These are phyloP conservation scores for Corrigiola litoralis DNA, from an alignment of 179 eudicot genomes.

Conservation along the genomic window DNA sequence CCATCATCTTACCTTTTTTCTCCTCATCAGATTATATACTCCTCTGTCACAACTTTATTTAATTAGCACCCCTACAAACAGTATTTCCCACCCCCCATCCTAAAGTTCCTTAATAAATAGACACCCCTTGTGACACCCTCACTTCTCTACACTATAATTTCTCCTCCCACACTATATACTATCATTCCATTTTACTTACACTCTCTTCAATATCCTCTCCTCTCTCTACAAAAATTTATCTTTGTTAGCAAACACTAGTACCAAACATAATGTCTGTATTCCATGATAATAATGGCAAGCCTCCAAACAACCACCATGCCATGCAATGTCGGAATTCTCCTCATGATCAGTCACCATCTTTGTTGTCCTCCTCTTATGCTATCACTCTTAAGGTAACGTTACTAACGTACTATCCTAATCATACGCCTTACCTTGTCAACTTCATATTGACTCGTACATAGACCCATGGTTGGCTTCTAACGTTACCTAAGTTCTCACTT, in stretches of 20 bases:
- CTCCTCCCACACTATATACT: neutral
- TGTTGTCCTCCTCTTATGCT: conserved; percentile 26
- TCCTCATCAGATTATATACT: neutral
- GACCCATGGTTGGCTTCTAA: neutral
- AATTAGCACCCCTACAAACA: neutral
- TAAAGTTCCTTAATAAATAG: conserved; percentile 17
- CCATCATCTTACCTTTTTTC: conserved; percentile 11
- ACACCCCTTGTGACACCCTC: conserved; percentile 14
- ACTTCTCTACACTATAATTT: conserved; percentile 13
- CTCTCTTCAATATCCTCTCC: neutral
- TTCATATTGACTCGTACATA: conserved; percentile 16
- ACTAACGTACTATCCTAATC: neutral
- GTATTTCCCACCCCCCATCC: neutral
- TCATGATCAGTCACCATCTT: conserved; percentile 22
- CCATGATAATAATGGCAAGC: conserved; percentile 21
- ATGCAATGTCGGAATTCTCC: conserved; percentile 18
- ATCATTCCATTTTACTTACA: neutral
- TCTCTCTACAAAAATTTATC: neutral
- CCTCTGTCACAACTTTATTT: neutral
- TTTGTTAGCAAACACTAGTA: neutral
- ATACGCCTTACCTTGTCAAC: neutral
- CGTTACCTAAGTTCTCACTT: neutral
- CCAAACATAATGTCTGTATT: conserved; percentile 15
- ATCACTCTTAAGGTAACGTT: conserved; percentile 40
- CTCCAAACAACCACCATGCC: conserved; percentile 10